Conservation (phyloP, 805 yeast genomes). For the Metschnikowia proteae region DNA sequence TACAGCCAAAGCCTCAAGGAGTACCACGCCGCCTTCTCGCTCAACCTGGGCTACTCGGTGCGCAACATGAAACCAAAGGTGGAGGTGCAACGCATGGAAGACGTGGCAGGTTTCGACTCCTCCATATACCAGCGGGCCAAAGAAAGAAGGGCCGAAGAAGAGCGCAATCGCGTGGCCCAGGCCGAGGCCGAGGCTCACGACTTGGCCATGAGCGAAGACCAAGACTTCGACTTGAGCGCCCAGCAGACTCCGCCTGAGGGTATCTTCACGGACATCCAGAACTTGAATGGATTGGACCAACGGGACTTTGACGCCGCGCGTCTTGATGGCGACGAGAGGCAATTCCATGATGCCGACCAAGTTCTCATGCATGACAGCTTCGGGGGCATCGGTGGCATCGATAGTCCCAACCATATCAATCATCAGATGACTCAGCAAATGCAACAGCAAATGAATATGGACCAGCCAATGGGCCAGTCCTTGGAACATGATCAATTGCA, state of each 20-base stretch:
- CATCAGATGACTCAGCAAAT: slow-evolving; percentile 4
- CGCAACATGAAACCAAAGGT: slow-evolving; percentile 4
- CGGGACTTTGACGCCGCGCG: not conserved
- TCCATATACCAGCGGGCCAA: slow-evolving; percentile 14
- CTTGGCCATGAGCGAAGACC: slow-evolving; percentile 1
- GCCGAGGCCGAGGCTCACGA: not conserved
- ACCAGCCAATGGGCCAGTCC: not conserved
- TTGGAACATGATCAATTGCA: slow-evolving; percentile 1
- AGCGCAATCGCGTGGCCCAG: slow-evolving; percentile 2
- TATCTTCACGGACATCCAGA: slow-evolving; percentile 3
- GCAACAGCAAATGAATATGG: slow-evolving; percentile 1
- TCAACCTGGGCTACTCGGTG: slow-evolving; percentile 6
- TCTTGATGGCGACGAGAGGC: not conserved
- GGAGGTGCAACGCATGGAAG: slow-evolving; percentile 13
- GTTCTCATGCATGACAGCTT: slow-evolving; percentile 3
- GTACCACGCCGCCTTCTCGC: not conserved
- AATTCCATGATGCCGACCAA: slow-evolving; percentile 1
- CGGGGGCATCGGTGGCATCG: slow-evolving; percentile 2
- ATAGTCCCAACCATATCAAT: slow-evolving; percentile 1
- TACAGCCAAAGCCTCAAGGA: slow-evolving; percentile 5
- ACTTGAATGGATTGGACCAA: slow-evolving; percentile 2
- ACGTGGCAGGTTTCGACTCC: slow-evolving; percentile 16
- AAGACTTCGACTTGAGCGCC: slow-evolving; percentile 4
- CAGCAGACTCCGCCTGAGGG: slow-evolving; percentile 5
- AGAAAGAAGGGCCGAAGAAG: slow-evolving; percentile 13